A percentile compares a stretch with the other conserved stretches of the same genome.
Evolutionary conservation across 108 stramenopile genomes (phyloP).

Genomic region (Pseudonitzschia multiseries): DNA sequence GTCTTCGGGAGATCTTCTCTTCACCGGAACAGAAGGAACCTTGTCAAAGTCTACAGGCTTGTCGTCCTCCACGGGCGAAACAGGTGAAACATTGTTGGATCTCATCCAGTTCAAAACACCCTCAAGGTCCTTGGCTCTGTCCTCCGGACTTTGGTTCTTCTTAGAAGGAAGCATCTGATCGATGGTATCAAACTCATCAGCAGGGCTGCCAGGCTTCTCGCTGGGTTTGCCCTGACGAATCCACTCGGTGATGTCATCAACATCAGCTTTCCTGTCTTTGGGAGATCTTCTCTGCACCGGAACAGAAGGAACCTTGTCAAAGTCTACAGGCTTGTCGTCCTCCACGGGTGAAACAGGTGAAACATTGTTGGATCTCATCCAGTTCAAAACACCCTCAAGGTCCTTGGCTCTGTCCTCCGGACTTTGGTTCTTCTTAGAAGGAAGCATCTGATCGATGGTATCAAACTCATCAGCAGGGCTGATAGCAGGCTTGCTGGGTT

Average conservation of each 20-base stretch:
- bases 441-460: slow-evolving; percentile 28
- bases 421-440: slow-evolving; percentile 20
- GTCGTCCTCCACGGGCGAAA: slow-evolving; percentile 1
- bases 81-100: slow-evolving; percentile 16
- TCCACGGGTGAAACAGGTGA: slow-evolving; percentile 10
- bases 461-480: neutral
- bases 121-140: slow-evolving; percentile 25
- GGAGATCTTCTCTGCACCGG: slow-evolving; percentile 23
- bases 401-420: slow-evolving; percentile 22
- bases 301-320: slow-evolving; percentile 15
- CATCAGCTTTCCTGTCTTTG: slow-evolving; percentile 7
- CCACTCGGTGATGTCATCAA: slow-evolving; percentile 19
- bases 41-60: slow-evolving; percentile 12
- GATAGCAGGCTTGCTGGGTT: slow-evolving; percentile 15
- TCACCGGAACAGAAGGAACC: slow-evolving; percentile 24
- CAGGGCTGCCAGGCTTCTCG: neutral
- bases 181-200: slow-evolving; percentile 22
- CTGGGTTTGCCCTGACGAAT: slow-evolving; percentile 1
- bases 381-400: slow-evolving; percentile 34
- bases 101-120: slow-evolving; percentile 38
- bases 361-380: slow-evolving; percentile 13
- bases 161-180: slow-evolving; percentile 28
- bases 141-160: slow-evolving; percentile 20
- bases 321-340: neutral
- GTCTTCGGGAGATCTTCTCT: slow-evolving; percentile 22